phyloP scores from a whole-genome alignment of 1,139 yeast species.

The Hyphopichia wangnamkhiaoensis region DNA sequence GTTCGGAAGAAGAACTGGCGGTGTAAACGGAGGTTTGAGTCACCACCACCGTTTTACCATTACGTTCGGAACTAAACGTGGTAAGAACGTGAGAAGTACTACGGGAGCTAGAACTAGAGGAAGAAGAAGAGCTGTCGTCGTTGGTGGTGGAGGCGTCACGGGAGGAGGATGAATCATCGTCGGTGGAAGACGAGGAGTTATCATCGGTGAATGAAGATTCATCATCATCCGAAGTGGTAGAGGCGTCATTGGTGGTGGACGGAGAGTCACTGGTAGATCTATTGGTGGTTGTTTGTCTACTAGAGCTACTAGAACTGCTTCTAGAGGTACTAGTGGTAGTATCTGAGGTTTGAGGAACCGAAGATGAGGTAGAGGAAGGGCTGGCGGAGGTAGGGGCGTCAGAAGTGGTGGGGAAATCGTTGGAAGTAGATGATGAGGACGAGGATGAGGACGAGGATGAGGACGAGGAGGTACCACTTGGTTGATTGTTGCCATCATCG shows the following conservation, averaged over 20 bases:
- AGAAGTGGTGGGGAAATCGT: slow-evolving; percentile 13
- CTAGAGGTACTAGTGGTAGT: not conserved
- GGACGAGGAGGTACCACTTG: slow-evolving; percentile 6
- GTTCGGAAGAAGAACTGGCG: slow-evolving; percentile 18
- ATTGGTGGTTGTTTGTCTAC: no score
- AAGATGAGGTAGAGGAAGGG: not conserved
- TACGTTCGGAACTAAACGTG: slow-evolving; percentile 33
- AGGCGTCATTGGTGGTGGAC: not conserved
- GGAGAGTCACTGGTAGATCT: not conserved
- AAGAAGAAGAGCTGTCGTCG: slow-evolving; percentile 15
- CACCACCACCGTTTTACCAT: slow-evolving; percentile 41
- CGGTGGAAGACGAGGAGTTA: not conserved
- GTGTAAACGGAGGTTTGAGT: slow-evolving; percentile 37
- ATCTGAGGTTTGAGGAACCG: not conserved
- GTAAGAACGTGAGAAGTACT: slow-evolving; percentile 20
- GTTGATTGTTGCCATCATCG: no score
- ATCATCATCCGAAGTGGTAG: not conserved
- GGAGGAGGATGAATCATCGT: slow-evolving; percentile 4
- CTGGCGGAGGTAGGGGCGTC: slow-evolving; percentile 9
- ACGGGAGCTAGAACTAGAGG: slow-evolving; percentile 5
- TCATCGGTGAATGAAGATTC: not conserved
- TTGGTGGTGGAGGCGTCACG: slow-evolving; percentile 3
- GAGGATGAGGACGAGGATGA: slow-evolving; percentile 16
- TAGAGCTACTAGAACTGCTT: no score
- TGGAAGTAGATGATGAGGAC: slow-evolving; percentile 14